Evolutionary conservation across 495 filamentous ascomycete genomes (phyloP).

Genomic region (Amorphotheca resinae): DNA sequence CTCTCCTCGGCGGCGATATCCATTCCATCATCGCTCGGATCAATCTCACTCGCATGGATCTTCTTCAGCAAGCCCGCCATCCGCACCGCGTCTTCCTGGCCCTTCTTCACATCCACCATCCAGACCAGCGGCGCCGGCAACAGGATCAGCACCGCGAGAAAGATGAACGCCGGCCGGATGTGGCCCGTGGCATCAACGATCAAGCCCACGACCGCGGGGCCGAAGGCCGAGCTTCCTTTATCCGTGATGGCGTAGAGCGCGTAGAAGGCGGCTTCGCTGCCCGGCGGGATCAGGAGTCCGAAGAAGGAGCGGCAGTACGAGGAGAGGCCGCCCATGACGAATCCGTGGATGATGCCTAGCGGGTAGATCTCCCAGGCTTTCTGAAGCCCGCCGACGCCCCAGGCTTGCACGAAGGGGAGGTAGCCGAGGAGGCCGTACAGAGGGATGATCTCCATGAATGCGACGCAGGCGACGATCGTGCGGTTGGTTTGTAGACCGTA

Average conservation of each 20-base stretch:
- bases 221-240: slow-evolving; percentile 90
- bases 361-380: slow-evolving; percentile 95
- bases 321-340: slow-evolving; percentile 83
- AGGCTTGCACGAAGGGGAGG: slow-evolving; percentile 60
- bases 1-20: background rate
- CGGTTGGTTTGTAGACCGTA: slow-evolving; percentile 59
- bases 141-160: slow-evolving; percentile 70
- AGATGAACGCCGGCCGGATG: slow-evolving; percentile 86
- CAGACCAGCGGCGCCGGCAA: slow-evolving; percentile 74
- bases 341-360: slow-evolving; percentile 77
- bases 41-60: slow-evolving; percentile 27
- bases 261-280: slow-evolving; percentile 91
- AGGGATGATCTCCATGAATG: slow-evolving; percentile 82
- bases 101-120: slow-evolving; percentile 76
- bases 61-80: slow-evolving; percentile 56
- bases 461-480: slow-evolving; percentile 79
- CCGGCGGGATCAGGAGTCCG: slow-evolving; percentile 80
- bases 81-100: slow-evolving; percentile 60
- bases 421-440: slow-evolving; percentile 86
- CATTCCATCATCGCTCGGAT: slow-evolving; percentile 11
- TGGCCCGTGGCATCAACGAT: slow-evolving; percentile 84
- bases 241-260: slow-evolving; percentile 96
- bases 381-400: slow-evolving; percentile 74
- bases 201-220: slow-evolving; percentile 80
- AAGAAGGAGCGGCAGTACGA: slow-evolving; percentile 88